phyloP scores from a whole-genome alignment of 2,329 filamentous ascomycete genomes.

The Corynespora cassiicola region DNA sequence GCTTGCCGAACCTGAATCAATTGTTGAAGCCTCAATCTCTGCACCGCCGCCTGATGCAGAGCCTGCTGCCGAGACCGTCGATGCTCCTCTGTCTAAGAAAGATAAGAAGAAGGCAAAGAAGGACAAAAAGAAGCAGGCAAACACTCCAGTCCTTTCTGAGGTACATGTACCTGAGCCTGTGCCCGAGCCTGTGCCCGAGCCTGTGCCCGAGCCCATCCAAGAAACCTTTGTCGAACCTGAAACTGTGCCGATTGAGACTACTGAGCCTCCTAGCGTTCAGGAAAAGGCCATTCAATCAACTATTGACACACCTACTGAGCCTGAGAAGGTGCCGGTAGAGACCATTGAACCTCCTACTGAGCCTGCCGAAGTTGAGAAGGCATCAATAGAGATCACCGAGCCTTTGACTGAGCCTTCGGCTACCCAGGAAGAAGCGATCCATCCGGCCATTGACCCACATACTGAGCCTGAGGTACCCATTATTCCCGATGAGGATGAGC shows the following conservation, averaged over 20 bases:
- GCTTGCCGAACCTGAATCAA: too few species aligned
- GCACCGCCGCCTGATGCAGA: conserved; percentile 9
- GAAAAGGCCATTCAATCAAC: too few species aligned
- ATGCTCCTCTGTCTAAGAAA: conserved; percentile 8
- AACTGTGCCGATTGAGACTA: too few species aligned
- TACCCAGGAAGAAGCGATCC: too few species aligned
- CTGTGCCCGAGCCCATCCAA: neutral
- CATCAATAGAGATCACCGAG: conserved; percentile 4
- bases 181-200: neutral
- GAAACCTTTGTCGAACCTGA: too few species aligned
- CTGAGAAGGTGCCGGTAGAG: neutral
- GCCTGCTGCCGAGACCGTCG: neutral
- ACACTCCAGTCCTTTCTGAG: too few species aligned
- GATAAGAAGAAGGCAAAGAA: conserved; percentile 13
- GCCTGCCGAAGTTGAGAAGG: conserved; percentile 1
- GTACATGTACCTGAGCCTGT: too few species aligned
- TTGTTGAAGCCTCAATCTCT: too few species aligned
- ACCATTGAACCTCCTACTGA: conserved; percentile 5
- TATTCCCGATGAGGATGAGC: neutral
- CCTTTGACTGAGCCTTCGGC: too few species aligned
- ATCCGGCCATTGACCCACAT: too few species aligned
- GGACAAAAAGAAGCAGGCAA: conserved; percentile 3
- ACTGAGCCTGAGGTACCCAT: conserved; percentile 4
- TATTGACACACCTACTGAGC: too few species aligned
- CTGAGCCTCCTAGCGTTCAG: too few species aligned